Base-by-base conservation (phyloP, 768 basidiomycete species). In the Lactarius pseudohatsudake region DNA sequence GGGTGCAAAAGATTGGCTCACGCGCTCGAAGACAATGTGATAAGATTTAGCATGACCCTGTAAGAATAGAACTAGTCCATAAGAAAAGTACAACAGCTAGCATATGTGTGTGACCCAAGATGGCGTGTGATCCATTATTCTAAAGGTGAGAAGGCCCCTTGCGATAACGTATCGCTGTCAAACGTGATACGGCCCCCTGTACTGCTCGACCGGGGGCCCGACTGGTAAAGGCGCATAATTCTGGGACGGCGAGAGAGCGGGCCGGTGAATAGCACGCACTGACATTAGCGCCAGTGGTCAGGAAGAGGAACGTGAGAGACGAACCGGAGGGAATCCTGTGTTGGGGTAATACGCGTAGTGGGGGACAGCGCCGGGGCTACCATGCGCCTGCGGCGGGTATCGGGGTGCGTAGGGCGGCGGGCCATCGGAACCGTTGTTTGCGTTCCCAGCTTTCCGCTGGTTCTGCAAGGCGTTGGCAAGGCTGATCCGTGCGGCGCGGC, bases 361-460 rank as follows among this genome's bases (percentile, higher is more conserved):
- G 1, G 18, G 13, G 8, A 13, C 18, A 32, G 3, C 0, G 18
- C 6, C 4, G n/a, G n/a, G n/a, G 20, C 22, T 28, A 36, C 38
- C 22, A 53, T 64, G 34, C 0, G 62, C 36, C 26, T 53, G 61
- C 1, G 62, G 66, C 4, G 62, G 66, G 43, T 64, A 67, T 38
- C 59, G 66, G 3, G 66, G 66, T 13, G 1, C 2, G 7, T 26
- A 57, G 6, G 54, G 32, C 0, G 34, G n/a, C 15, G 40, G 50
- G 0, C 50, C 53, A 1, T 26, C 56, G 10, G 11, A 13, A 0
- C 47, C 50, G 3, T 26, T 56, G 9, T 6, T 8, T 5, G 34
- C 34, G 9, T 1, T 34, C 34, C 34, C 34, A 34, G 10, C n/a
- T 3, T 18, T 30, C 10, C 2, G 45, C 18, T 32, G 53, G 18